A percentile compares a stretch with the other conserved stretches of the same genome.
These are phyloP conservation scores for Coniferiporia weirii DNA, from an alignment of 1,284 basidiomycete genomes.

Conservation along the genomic window DNA sequence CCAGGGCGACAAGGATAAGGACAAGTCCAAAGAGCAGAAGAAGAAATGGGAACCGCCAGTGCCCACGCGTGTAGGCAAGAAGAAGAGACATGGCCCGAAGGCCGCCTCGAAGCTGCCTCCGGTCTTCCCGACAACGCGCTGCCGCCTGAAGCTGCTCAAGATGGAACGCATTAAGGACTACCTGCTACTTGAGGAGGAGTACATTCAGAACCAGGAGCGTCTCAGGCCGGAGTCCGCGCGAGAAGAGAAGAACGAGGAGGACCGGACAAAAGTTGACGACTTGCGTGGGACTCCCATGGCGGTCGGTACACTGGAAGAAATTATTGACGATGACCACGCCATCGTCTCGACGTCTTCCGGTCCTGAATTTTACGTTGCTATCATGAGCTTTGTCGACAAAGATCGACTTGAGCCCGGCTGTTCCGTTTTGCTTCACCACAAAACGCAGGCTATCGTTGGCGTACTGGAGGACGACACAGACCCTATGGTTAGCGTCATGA, in stretches of 20 bases:
- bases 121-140: conserved; percentile 93
- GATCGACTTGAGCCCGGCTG: conserved; percentile 96
- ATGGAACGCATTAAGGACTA: conserved; percentile 99
- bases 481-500: conserved; percentile 98
- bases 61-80: conserved; percentile 96
- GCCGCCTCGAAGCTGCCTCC: conserved; percentile 89
- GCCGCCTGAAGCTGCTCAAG: conserved; percentile 94
- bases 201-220: conserved; percentile 92
- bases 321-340: conserved; percentile 99
- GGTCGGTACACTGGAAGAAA: conserved; percentile 96
- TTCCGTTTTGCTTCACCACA: conserved; percentile 93
- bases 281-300: conserved; percentile 95
- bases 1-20: conserved; percentile 52
- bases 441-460: conserved; percentile 92
- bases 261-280: conserved; percentile 92
- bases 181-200: conserved; percentile 95
- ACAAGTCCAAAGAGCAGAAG: conserved; percentile 65
- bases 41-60: conserved; percentile 99
- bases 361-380: conserved; percentile 97
- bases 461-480: conserved; percentile 97
- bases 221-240: conserved; percentile 76
- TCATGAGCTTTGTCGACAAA: conserved; percentile 99
- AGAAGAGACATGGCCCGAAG: conserved; percentile 87
- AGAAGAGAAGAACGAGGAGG: conserved; percentile 96
- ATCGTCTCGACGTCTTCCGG: conserved; percentile 95